These are phyloP conservation scores for Jatropha multifida DNA, from an alignment of 441 rosid species.

Conservation along the genomic window DNA sequence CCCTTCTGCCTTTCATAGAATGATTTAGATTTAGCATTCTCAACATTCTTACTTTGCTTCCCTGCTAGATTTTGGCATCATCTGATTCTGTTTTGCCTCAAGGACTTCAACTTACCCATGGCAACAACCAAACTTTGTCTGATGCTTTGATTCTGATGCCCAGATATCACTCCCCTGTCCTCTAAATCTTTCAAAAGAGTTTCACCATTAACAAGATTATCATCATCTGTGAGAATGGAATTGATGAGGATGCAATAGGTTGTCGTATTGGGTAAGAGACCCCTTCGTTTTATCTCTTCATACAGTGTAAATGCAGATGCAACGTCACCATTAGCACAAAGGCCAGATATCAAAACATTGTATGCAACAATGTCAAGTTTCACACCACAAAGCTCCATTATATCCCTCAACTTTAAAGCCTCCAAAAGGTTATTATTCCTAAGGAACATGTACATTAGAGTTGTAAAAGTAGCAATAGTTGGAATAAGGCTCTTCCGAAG, in stretches of 20 bases:
- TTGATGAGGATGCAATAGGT: slow-evolving; percentile 57
- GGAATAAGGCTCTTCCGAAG: slow-evolving; percentile 56
- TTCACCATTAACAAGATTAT: slow-evolving; percentile 31
- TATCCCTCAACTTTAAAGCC: slow-evolving; percentile 53
- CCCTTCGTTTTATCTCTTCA: slow-evolving; percentile 67
- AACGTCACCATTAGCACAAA: slow-evolving; percentile 56
- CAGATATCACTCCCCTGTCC: slow-evolving; percentile 53
- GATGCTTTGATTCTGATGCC: slow-evolving; percentile 38
- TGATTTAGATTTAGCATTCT: neutral
- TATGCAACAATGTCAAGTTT: slow-evolving; percentile 66
- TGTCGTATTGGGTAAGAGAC: slow-evolving; percentile 59
- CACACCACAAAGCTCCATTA: slow-evolving; percentile 53
- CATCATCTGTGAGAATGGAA: slow-evolving; percentile 38
- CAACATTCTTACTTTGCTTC: slow-evolving; percentile 6
- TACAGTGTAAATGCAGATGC: slow-evolving; percentile 54
- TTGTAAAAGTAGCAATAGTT: slow-evolving; percentile 70
- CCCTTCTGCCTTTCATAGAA: slow-evolving; percentile 15
- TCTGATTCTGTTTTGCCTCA: slow-evolving; percentile 43
- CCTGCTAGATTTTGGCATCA: slow-evolving; percentile 22
- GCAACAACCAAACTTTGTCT: slow-evolving; percentile 43
- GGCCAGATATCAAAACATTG: slow-evolving; percentile 74
- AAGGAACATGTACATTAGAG: slow-evolving; percentile 64
- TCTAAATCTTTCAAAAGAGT: slow-evolving; percentile 57
- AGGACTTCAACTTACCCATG: slow-evolving; percentile 46
- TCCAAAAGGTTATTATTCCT: slow-evolving; percentile 45